A percentile compares a stretch with the other conserved stretches of the same genome.
These are phyloP conservation scores for Orbilia blumenaviensis DNA, from an alignment of 2,329 filamentous ascomycete genomes.

Conservation along the genomic window DNA sequence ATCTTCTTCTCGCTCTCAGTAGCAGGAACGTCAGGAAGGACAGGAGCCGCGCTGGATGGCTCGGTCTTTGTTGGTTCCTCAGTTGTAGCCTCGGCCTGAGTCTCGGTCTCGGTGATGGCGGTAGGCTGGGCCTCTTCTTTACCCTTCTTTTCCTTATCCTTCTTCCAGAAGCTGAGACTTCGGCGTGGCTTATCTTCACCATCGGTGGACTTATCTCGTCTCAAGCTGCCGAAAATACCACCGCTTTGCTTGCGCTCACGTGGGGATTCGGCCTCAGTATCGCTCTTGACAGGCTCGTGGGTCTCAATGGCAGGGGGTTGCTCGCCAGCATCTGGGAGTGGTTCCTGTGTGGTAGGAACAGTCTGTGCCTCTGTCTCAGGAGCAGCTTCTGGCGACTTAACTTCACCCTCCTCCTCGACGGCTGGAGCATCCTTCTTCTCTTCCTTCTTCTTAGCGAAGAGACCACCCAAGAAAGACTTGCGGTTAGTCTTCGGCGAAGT, in stretches of 20 bases:
- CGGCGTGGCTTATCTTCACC: slow-evolving; percentile 33
- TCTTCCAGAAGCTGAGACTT: slow-evolving; percentile 45
- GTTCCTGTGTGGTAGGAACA: slow-evolving; percentile 1
- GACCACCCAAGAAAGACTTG: slow-evolving; percentile 41
- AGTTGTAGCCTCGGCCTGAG: slow-evolving; percentile 24
- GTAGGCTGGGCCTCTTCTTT: slow-evolving; percentile 46
- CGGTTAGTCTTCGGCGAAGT: slow-evolving; percentile 41
- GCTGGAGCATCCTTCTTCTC: slow-evolving; percentile 35
- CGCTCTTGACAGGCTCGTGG: slow-evolving; percentile 29
- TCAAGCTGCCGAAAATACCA: slow-evolving; percentile 39
- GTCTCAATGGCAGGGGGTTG: slow-evolving; percentile 8
- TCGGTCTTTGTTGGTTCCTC: slow-evolving; percentile 28
- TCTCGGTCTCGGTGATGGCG: slow-evolving; percentile 34
- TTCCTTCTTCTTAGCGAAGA: slow-evolving; percentile 40
- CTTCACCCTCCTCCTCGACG: slow-evolving; percentile 35
- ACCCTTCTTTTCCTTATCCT: slow-evolving; percentile 42
- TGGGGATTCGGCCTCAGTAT: slow-evolving; percentile 12
- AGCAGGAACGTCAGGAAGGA: slow-evolving; percentile 29
- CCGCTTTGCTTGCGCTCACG: slow-evolving; percentile 23
- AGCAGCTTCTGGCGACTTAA: slow-evolving; percentile 7
- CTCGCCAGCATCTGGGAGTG: slow-evolving; percentile 21
- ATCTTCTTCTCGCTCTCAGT: slow-evolving; percentile 40
- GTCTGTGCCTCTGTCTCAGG: slow-evolving; percentile 22
- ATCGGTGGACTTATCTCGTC: slow-evolving; percentile 38
- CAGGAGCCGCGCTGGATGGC: slow-evolving; percentile 4